Conservation (phyloP, 768 basidiomycete genomes). For the Rhizopogon sp. region DNA sequence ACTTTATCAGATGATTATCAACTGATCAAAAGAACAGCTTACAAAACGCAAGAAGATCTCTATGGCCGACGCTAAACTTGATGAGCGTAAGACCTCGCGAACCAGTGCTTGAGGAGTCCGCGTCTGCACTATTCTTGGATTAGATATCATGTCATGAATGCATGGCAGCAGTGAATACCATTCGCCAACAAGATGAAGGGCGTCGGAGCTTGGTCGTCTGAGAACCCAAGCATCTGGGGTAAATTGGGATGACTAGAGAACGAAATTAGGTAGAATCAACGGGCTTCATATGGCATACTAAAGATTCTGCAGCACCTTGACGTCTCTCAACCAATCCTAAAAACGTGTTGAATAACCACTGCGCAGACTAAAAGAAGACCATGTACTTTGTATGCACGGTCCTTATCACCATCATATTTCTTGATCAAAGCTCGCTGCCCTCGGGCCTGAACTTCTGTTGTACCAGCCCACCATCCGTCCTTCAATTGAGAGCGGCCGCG, state of each 20-base stretch:
- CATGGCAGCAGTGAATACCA: constrained; percentile 21
- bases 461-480: constrained; percentile 46
- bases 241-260: constrained; percentile 43
- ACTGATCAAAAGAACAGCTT: constrained; percentile 4
- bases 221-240: constrained; percentile 50
- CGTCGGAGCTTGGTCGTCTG: constrained; percentile 36
- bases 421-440: constrained; percentile 38
- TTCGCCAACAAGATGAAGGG: constrained; percentile 51
- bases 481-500: constrained; percentile 31
- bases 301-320: constrained; percentile 45
- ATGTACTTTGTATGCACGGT: constrained; percentile 28
- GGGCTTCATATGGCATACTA: constrained; percentile 29
- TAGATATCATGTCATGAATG: not conserved
- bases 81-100: constrained; percentile 27
- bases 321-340: constrained; percentile 46
- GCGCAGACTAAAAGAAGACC: not conserved
- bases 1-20: not conserved
- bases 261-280: not conserved
- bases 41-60: constrained; percentile 30
- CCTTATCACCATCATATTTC: constrained; percentile 36
- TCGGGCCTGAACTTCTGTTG: constrained; percentile 33
- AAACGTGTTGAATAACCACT: not conserved
- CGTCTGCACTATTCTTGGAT: constrained; percentile 32
- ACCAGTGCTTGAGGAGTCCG: constrained; percentile 36
- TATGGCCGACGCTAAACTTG: constrained; percentile 34